Evolutionary conservation across 2,329 filamentous ascomycete genomes (phyloP).

Genomic region (Coniella vitis): DNA sequence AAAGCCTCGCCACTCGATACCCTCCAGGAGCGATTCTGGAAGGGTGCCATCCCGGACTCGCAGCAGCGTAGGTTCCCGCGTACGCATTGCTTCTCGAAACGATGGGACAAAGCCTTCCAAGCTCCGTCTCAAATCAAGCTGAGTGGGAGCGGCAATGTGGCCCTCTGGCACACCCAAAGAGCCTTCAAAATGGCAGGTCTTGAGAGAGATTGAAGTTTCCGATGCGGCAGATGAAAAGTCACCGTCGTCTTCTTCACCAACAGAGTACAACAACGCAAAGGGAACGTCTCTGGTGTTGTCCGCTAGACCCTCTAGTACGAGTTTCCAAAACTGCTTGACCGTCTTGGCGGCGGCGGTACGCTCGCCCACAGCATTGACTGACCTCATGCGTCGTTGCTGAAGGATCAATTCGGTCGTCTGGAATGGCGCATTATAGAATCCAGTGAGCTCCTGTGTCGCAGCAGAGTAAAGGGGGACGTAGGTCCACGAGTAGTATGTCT

Average conservation of each 20-base stretch:
- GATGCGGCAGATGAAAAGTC: constrained; percentile 29
- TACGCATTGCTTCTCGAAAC: constrained; percentile 32
- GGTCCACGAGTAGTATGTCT: constrained; percentile 33
- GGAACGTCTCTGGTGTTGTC: constrained; percentile 32
- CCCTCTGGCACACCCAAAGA: constrained; percentile 28
- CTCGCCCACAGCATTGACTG: constrained; percentile 28
- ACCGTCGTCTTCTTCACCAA: constrained; percentile 30
- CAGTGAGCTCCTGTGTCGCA: constrained; percentile 26
- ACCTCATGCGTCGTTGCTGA: constrained; percentile 27
- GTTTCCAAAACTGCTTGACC: constrained; percentile 29
- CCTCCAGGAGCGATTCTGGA: constrained; percentile 44
- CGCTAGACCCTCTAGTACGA: constrained; percentile 26
- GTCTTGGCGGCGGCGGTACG: constrained; percentile 25
- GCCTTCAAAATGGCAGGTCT: constrained; percentile 30
- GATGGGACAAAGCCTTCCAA: constrained; percentile 29
- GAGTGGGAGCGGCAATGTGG: constrained; percentile 26
- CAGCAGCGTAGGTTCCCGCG: constrained; percentile 26
- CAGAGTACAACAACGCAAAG: constrained; percentile 34
- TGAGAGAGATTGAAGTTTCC: constrained; percentile 29
- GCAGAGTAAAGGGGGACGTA: constrained; percentile 32
- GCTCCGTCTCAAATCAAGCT: constrained; percentile 29
- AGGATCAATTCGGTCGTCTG: constrained; percentile 30
- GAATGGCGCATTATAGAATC: constrained; percentile 32
- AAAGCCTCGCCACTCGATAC: constrained; percentile 47
- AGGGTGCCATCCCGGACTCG: constrained; percentile 37